Evolutionary conservation across 2,329 filamentous ascomycete species (phyloP).

Genomic region (Fusarium sp.): DNA sequence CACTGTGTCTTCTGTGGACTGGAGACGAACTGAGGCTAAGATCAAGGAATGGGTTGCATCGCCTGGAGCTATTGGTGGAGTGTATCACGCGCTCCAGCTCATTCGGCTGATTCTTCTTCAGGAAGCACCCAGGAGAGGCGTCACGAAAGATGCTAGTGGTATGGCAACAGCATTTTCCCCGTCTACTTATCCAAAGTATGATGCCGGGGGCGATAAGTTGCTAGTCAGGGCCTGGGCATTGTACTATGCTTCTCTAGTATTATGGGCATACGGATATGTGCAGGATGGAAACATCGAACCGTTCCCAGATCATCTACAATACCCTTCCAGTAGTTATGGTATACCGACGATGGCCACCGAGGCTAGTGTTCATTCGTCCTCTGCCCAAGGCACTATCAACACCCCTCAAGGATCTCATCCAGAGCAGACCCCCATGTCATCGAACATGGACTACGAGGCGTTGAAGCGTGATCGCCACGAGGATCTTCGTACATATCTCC

Average conservation of each 20-base stretch:
- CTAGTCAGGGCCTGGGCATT: conserved; percentile 40
- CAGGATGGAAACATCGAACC: conserved; percentile 42
- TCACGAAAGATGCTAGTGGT: conserved; percentile 15
- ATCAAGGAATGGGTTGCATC: conserved; percentile 44
- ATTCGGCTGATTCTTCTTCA: conserved; percentile 40
- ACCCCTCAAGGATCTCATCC: conserved; percentile 30
- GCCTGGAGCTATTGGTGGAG: conserved; percentile 41
- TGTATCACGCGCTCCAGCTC: conserved; percentile 42
- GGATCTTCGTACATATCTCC: conserved; percentile 41
- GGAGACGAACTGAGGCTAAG: conserved; percentile 42
- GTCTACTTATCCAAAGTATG: conserved; percentile 37
- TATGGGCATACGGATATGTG: conserved; percentile 43
- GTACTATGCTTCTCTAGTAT: conserved; percentile 41
- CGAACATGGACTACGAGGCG: conserved; percentile 32
- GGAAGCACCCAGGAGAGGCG: conserved; percentile 28
- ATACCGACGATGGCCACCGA: conserved; percentile 22
- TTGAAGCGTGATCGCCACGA: conserved; percentile 39
- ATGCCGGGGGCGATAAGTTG: conserved; percentile 39
- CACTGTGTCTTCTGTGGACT: conserved; percentile 41
- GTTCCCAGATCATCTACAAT: conserved; percentile 41
- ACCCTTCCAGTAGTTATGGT: conserved; percentile 26
- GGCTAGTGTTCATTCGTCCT: conserved; percentile 33
- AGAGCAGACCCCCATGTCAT: conserved; percentile 26
- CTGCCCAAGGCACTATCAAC: conserved; percentile 21
- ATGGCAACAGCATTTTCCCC: conserved; percentile 26